Evolutionary conservation across 2,329 filamentous ascomycete genomes (phyloP), one percentile per base, ranked within the genome.

Genomic region (Cordyceps javanica): DNA sequence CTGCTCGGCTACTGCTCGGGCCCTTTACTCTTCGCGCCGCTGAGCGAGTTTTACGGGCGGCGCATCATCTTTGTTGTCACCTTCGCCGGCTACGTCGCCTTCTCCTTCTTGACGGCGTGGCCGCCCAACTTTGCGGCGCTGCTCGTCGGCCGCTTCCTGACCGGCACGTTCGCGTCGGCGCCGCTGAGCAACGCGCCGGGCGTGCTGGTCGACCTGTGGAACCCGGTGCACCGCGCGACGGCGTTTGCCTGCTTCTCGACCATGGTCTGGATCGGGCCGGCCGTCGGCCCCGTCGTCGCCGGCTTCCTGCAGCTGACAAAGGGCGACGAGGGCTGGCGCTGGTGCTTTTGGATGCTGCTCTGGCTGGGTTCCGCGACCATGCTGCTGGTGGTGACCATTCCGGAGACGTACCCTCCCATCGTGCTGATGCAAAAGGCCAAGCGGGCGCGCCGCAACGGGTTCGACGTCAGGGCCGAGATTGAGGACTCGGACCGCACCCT

Each of bases 241-340:
- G 77, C 78, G 39, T 80, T 82, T 75, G 80, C 80, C 3, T 69
- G 75, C 2, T 83, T 83, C 64, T 71, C 73, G 1, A 72, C 77
- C 59, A 77, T 80, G 71, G 77, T 80, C 0, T 83, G 79, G 70
- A 73, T 79, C 4, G 80, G 80, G 0, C 80, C 80, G 0, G 75
- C 79, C 0, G 67, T 82, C 0, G 81, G 80, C 0, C 81, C 82
- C 1, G 74, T 86, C 25, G 62, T 83, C 19, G 73, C 73, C 1
- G 83, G 82, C 4, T 86, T 86, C 61, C 67, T 86, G 1, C 68
- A 85, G 62, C 66, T 85, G 7, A 81, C 75, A 32, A 72, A 80
- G 60, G 68, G 74, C 60, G 81, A 76, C 36, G 72, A 80, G 60
- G 68, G 74, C 59, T 84, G 81, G 82, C 66, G 75, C 23, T 84